Evolutionary conservation across 192 early-diverging fungal genomes (phyloP).

Genomic region (Rhizophagus prolifer): DNA sequence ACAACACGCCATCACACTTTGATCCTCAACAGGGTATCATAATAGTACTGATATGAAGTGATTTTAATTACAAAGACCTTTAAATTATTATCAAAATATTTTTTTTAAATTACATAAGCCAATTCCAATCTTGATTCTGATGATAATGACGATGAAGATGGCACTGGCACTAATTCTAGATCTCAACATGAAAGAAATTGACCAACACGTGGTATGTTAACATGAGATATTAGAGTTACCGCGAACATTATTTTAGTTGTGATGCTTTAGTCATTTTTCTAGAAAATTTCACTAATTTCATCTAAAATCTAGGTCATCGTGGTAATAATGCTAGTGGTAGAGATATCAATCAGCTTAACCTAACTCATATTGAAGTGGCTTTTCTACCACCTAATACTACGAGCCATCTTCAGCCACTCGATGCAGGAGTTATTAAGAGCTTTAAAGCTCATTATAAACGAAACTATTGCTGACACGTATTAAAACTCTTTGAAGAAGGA

Average conservation of each 20-base stretch:
- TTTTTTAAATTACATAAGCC: neutral
- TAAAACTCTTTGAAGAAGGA: too few species aligned
- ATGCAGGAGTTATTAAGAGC: slow-evolving; percentile 10
- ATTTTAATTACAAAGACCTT: neutral
- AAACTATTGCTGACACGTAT: too few species aligned
- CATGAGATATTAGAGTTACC: neutral
- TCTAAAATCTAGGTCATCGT: too few species aligned
- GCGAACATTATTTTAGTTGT: neutral
- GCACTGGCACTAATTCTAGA: too few species aligned
- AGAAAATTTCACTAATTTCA: neutral
- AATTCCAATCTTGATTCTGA: neutral
- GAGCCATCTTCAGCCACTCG: slow-evolving; percentile 9
- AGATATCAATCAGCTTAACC: neutral
- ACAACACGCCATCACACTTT: neutral
- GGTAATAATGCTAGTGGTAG: too few species aligned
- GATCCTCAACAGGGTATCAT: neutral
- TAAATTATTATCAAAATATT: neutral
- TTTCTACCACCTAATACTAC: slow-evolving; percentile 2
- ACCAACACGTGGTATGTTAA: too few species aligned
- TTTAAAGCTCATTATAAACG: slow-evolving; percentile 17
- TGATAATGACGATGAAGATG: neutral
- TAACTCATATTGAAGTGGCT: slow-evolving; percentile 12
- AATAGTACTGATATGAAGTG: neutral
- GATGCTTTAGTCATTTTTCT: neutral
- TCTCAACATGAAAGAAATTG: too few species aligned